Evolutionary conservation across 1,284 basidiomycete genomes (phyloP), one percentile per base, ranked within the genome.

Genomic region (Phenoliferia sp.): DNA sequence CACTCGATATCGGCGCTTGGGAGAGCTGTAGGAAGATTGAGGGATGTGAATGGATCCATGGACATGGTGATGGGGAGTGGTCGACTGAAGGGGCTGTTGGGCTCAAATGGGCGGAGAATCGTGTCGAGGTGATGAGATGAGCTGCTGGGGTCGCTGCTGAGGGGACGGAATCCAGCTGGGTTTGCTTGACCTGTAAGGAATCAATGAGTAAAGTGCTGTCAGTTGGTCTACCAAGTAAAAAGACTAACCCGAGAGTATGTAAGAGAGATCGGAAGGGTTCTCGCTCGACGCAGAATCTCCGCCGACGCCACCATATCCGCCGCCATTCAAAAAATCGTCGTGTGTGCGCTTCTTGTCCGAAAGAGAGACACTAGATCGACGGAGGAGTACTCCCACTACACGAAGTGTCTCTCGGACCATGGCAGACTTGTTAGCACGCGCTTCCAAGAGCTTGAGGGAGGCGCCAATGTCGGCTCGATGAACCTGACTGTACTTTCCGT

Each of bases 61-160:
- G 67, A 68, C 57, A 71, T 61, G 3, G 69, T 58, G 22, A 66
- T 16, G 0, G 69, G 67, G 31, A 71, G 55, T 2, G 62, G 32
- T 16, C 57, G 33, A 3, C 28, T 4, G 58, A 71, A 61, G 22
- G 32, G 52, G 29, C 32, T 12, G 59, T 36, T 52, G 57, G 34
- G n/a, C 3, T 59, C 57, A 35, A 59, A 59, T 2, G 57, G 57
- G 34, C 33, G 34, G 34, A 59, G 57, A 29, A 44, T 61, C 15
- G 44, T 12, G n/a, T 61, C 35, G 31, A 58, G 28, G 50, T 15
- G 29, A 15, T n/a, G 31, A 34, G 6, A 34, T 10, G 32, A 22
- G 12, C 34, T 1, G 57, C 26, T n/a, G 57, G 34, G 33, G 31
- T n/a, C 22, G 55, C 7, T n/a, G 54, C 19, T 9, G 34, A 7